These are phyloP conservation scores for Lachnellula occidentalis DNA, from an alignment of 2,329 filamentous ascomycete species.

Conservation along the genomic window DNA sequence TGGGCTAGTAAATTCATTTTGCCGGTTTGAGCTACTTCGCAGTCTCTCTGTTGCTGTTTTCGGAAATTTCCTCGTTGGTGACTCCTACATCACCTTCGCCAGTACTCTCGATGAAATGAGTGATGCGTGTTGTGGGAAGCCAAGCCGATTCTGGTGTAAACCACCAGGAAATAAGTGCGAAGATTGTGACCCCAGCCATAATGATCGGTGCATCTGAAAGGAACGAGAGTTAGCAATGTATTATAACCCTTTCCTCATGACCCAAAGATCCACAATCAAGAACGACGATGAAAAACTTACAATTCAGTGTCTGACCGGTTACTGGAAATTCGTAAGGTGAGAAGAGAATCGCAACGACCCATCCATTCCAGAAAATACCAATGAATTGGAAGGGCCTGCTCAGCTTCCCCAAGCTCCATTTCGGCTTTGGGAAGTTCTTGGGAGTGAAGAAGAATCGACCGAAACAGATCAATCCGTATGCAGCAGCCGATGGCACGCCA, in stretches of 20 bases:
- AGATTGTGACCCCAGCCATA: conserved; percentile 43
- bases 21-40: no score
- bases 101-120: conserved; percentile 1
- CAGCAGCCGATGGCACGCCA: conserved; percentile 46
- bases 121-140: conserved; percentile 33
- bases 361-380: conserved; percentile 43
- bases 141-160: conserved; percentile 42
- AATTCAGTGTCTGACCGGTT: conserved; percentile 39
- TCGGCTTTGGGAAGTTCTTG: conserved; percentile 41
- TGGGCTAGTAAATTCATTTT: no score
- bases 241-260: no score
- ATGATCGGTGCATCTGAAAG: conserved; percentile 43
- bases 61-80: no score
- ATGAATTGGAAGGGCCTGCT: conserved; percentile 45
- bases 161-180: conserved; percentile 44
- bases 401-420: conserved; percentile 40
- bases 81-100: no score
- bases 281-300: conserved; percentile 26
- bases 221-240: neutral
- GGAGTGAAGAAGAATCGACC: conserved; percentile 43
- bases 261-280: neutral
- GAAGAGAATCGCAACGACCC: conserved; percentile 44
- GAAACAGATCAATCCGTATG: conserved; percentile 46
- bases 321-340: conserved; percentile 43
- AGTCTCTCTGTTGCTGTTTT: no score